These are phyloP conservation scores for Ophidiomyces ophidiicola DNA, from an alignment of 2,329 filamentous ascomycete genomes.

Conservation along the genomic window DNA sequence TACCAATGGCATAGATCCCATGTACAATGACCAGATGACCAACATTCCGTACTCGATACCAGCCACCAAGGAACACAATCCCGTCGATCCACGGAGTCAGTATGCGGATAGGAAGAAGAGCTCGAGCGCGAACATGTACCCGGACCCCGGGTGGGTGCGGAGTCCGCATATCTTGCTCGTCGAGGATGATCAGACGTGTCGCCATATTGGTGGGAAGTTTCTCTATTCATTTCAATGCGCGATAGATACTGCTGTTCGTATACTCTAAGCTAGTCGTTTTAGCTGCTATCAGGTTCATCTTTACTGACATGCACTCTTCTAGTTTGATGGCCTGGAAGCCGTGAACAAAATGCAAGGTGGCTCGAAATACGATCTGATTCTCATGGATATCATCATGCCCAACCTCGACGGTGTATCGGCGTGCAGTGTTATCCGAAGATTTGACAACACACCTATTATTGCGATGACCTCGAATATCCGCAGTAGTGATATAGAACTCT, in stretches of 20 bases:
- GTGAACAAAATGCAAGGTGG: slow-evolving; percentile 68
- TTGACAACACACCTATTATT: slow-evolving; percentile 74
- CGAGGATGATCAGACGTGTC: slow-evolving; percentile 62
- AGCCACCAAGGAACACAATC: slow-evolving; percentile 47
- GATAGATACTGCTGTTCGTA: slow-evolving; percentile 51
- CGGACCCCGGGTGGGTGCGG: slow-evolving; percentile 53
- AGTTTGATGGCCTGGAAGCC: slow-evolving; percentile 81
- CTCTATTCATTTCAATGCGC: slow-evolving; percentile 52
- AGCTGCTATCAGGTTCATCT: too few relatives aligned
- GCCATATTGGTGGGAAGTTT: slow-evolving; percentile 55
- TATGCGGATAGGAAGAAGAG: slow-evolving; percentile 42
- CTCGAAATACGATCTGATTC: slow-evolving; percentile 56
- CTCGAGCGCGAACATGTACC: slow-evolving; percentile 41
- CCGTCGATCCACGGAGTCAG: slow-evolving; percentile 36
- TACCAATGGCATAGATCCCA: slow-evolving; percentile 85
- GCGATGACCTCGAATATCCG: slow-evolving; percentile 99
- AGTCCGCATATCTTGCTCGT: slow-evolving; percentile 76
- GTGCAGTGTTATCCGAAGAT: slow-evolving; percentile 82
- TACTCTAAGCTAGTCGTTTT: too few relatives aligned
- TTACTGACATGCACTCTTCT: slow-evolving; percentile 11
- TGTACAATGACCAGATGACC: slow-evolving; percentile 85
- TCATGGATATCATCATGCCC: slow-evolving; percentile 97
- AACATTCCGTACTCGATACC: slow-evolving; percentile 81
- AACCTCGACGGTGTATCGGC: slow-evolving; percentile 89
- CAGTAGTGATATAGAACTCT: slow-evolving; percentile 91